Evolutionary conservation across 495 filamentous ascomycete species (phyloP).

Genomic region (Geoglossum glabrum): DNA sequence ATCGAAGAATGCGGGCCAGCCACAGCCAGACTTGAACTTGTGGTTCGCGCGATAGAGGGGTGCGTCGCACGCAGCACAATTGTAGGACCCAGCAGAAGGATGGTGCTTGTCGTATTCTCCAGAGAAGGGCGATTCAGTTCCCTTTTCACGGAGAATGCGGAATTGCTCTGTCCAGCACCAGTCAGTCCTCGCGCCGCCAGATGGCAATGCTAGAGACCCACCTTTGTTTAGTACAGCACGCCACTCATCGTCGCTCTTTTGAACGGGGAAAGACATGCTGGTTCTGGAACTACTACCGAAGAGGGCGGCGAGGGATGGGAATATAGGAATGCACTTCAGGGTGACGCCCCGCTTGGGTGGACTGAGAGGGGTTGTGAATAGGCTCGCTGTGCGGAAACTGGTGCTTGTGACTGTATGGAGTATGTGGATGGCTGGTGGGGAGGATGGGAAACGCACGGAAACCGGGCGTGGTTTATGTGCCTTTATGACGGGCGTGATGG

Average conservation of each 20-base stretch:
- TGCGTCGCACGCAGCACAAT: slow-evolving; percentile 65
- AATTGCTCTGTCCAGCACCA: slow-evolving; percentile 56
- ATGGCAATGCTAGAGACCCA: slow-evolving; percentile 19
- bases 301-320: slow-evolving; percentile 62
- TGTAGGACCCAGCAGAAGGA: slow-evolving; percentile 54
- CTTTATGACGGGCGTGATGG: neutral
- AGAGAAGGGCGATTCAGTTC: slow-evolving; percentile 61
- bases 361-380: slow-evolving; percentile 8
- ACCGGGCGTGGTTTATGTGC: neutral
- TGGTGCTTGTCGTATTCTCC: slow-evolving; percentile 79
- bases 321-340: slow-evolving; percentile 40
- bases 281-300: slow-evolving; percentile 37
- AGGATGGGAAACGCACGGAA: slow-evolving; percentile 33
- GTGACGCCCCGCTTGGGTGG: slow-evolving; percentile 12
- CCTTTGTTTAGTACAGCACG: slow-evolving; percentile 60
- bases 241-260: slow-evolving; percentile 74
- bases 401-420: slow-evolving; percentile 21
- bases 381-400: slow-evolving; percentile 6
- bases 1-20: slow-evolving; percentile 96
- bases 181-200: neutral
- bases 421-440: slow-evolving; percentile 31
- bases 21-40: slow-evolving; percentile 92
- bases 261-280: slow-evolving; percentile 60
- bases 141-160: slow-evolving; percentile 73
- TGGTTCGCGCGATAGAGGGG: slow-evolving; percentile 77